These are phyloP conservation scores for Litchi chinensis DNA, from an alignment of 345 rosid species.

Conservation along the genomic window DNA sequence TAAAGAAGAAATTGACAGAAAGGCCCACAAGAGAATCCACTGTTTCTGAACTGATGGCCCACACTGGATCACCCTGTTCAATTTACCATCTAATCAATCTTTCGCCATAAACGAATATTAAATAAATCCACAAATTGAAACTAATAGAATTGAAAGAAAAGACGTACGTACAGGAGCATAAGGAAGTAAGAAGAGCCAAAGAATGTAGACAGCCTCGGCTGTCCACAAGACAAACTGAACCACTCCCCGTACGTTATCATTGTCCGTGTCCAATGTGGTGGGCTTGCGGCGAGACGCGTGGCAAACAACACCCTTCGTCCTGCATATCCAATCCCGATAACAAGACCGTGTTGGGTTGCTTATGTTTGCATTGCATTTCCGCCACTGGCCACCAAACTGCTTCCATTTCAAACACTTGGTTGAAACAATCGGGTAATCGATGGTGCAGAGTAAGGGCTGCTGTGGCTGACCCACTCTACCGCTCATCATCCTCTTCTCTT, in stretches of 20 bases:
- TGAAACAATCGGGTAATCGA: slow-evolving; percentile 12
- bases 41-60: slow-evolving; percentile 82
- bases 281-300: slow-evolving; percentile 54
- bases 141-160: neutral
- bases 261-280: slow-evolving; percentile 33
- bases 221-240: slow-evolving; percentile 60
- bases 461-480: slow-evolving; percentile 24
- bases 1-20: slow-evolving; percentile 88
- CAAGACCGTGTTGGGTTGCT: slow-evolving; percentile 26
- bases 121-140: neutral
- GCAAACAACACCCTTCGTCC: slow-evolving; percentile 30
- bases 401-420: slow-evolving; percentile 15
- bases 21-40: slow-evolving; percentile 74
- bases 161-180: slow-evolving; percentile 68
- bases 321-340: neutral
- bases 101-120: neutral
- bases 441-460: slow-evolving; percentile 26
- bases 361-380: slow-evolving; percentile 7
- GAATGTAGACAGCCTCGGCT: slow-evolving; percentile 76
- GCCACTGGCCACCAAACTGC: neutral
- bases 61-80: slow-evolving; percentile 88
- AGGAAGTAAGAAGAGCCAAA: slow-evolving; percentile 94
- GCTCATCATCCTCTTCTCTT: slow-evolving; percentile 9
- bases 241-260: slow-evolving; percentile 33
- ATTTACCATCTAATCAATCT: slow-evolving; percentile 11